These are phyloP conservation scores for Camelina hispida DNA, from an alignment of 345 rosid genomes.

Conservation along the genomic window DNA sequence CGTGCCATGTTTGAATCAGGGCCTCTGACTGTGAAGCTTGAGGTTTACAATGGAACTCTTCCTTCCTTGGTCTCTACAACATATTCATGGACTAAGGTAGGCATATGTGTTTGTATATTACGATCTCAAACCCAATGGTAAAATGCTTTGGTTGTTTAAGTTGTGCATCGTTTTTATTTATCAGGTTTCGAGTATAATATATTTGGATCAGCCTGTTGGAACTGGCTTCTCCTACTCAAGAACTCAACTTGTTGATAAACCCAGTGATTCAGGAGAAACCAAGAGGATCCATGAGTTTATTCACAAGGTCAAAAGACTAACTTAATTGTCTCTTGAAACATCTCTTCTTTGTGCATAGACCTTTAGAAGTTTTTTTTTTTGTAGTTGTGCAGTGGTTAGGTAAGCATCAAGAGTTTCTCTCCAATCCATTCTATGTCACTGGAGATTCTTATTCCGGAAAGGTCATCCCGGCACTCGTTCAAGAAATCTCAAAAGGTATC, in stretches of 20 bases:
- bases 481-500: conserved; percentile 46
- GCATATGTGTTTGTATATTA: conserved; percentile 50
- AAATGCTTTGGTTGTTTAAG: conserved; percentile 47
- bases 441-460: conserved; percentile 78
- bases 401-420: conserved; percentile 57
- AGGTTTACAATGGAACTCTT: conserved; percentile 65
- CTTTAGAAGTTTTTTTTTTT: not conserved
- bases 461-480: conserved; percentile 57
- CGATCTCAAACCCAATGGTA: not conserved
- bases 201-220: conserved; percentile 77
- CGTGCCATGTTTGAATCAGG: conserved; percentile 45
- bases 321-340: conserved; percentile 37
- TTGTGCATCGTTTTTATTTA: conserved; percentile 37
- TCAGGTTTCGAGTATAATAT: conserved; percentile 68
- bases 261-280: conserved; percentile 57
- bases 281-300: conserved; percentile 56
- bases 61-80: conserved; percentile 65
- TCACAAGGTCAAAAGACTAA: conserved; percentile 45
- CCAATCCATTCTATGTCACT: conserved; percentile 58
- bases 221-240: conserved; percentile 77
- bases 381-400: conserved; percentile 60
- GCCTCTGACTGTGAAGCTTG: conserved; percentile 54
- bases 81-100: conserved; percentile 75
- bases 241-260: conserved; percentile 38
- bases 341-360: not conserved